These are phyloP conservation scores for Syzygium grande DNA, from an alignment of 345 rosid genomes.

Conservation along the genomic window DNA sequence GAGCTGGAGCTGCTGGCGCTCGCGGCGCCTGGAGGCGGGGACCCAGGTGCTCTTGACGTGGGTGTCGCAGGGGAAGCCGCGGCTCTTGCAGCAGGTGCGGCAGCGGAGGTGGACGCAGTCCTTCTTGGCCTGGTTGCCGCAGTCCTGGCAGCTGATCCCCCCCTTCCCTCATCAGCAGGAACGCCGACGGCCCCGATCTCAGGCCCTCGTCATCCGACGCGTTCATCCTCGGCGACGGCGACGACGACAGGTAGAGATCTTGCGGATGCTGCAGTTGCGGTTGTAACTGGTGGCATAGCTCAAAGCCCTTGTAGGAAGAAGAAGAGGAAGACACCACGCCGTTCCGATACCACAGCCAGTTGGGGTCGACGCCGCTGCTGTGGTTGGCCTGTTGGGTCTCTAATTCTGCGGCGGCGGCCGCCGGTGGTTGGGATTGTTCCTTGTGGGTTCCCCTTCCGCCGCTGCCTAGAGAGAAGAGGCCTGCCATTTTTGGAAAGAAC, in stretches of 20 bases:
- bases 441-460: neutral
- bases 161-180: slow-evolving; percentile 15
- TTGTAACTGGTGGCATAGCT: neutral
- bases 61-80: slow-evolving; percentile 69
- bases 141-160: slow-evolving; percentile 62
- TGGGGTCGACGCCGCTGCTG: neutral
- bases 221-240: neutral
- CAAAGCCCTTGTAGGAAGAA: neutral
- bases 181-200: slow-evolving; percentile 40
- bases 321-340: neutral
- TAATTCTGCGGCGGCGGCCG: neutral
- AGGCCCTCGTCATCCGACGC: slow-evolving; percentile 26
- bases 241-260: neutral
- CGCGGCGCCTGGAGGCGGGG: slow-evolving; percentile 73
- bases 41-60: slow-evolving; percentile 89
- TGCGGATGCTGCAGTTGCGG: neutral
- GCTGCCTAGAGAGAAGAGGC: neutral
- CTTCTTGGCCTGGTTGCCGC: slow-evolving; percentile 89
- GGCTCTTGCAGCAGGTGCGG: slow-evolving; percentile 78
- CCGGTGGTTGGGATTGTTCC: neutral
- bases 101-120: slow-evolving; percentile 76
- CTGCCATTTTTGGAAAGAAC: neutral
- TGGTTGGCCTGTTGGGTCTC: neutral
- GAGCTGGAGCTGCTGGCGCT: slow-evolving; percentile 28
- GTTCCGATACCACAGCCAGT: neutral